Percentiles rank a stretch among this genome's conserved stretches.
phyloP scores from a whole-genome alignment of 78 protist genomes.

The Fonticula alba region DNA sequence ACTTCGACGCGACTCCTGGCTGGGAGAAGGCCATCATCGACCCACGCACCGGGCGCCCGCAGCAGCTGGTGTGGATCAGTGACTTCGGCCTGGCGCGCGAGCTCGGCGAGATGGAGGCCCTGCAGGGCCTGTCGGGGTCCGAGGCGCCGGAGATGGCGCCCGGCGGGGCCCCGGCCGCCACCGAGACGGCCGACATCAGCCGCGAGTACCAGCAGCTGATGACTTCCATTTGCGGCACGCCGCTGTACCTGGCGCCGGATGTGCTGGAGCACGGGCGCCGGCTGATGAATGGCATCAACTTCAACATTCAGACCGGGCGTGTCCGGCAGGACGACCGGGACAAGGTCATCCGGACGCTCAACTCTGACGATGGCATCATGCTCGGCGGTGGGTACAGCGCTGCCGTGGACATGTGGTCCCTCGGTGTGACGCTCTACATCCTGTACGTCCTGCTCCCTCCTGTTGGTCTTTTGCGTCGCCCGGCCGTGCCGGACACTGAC shows the following conservation, averaged over 20 bases:
- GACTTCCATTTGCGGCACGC: slow-evolving; percentile 14
- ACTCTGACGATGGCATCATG: too few relatives aligned
- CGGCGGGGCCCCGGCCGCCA: too few relatives aligned
- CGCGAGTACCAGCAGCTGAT: not conserved
- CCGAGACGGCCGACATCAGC: too few relatives aligned
- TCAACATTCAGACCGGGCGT: too few relatives aligned
- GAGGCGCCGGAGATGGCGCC: too few relatives aligned
- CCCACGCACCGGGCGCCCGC: too few relatives aligned
- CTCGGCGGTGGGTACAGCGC: not conserved
- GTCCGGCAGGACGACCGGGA: too few relatives aligned
- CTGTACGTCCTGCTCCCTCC: not conserved
- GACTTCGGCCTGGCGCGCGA: slow-evolving; percentile 22
- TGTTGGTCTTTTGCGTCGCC: not conserved
- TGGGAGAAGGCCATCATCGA: too few relatives aligned
- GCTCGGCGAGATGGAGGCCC: not conserved
- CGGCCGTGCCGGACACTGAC: too few relatives aligned
- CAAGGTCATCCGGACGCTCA: too few relatives aligned
- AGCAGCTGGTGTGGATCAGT: not conserved
- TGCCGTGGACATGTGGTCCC: slow-evolving; percentile 28
- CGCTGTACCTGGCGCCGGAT: slow-evolving; percentile 5
- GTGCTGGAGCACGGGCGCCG: not conserved
- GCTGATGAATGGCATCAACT: not conserved
- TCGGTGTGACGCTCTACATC: slow-evolving; percentile 28
- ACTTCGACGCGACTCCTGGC: too few relatives aligned
- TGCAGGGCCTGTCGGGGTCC: too few relatives aligned